Conservation (phyloP, 352 stramenopile species). For the Globisporangium cederbergense region DNA sequence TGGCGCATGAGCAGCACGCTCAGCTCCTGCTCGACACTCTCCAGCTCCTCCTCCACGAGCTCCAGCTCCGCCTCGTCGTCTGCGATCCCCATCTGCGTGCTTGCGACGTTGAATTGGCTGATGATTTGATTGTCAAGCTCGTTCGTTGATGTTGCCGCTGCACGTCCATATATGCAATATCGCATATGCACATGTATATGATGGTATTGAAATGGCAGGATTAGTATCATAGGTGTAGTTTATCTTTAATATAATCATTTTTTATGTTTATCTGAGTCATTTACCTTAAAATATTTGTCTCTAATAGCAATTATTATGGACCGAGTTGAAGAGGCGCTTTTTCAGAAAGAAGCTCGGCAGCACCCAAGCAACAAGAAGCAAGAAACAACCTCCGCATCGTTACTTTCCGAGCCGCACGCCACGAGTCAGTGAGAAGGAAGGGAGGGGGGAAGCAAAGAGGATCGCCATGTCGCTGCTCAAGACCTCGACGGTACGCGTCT, state of each 20-base stretch:
- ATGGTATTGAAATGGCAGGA: too few species aligned
- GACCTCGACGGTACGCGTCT: conserved; percentile 51
- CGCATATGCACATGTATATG: too few species aligned
- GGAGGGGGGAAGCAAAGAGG: background rate
- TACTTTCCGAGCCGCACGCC: background rate
- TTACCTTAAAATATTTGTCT: background rate
- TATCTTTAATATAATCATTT: too few species aligned
- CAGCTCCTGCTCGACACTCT: conserved; percentile 55
- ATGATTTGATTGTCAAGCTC: background rate
- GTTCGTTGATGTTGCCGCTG: background rate
- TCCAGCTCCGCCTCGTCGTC: conserved; percentile 37
- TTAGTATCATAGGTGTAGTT: too few species aligned
- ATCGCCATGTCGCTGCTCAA: conserved; percentile 76
- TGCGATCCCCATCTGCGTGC: conserved; percentile 12
- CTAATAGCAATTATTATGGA: background rate
- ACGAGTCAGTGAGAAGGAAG: background rate
- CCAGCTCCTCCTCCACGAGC: conserved; percentile 53
- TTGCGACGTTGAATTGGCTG: background rate
- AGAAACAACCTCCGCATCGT: background rate
- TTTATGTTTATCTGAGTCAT: too few species aligned
- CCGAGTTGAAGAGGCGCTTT: background rate
- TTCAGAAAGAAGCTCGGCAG: background rate
- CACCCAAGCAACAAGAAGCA: too few species aligned
- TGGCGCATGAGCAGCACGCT: conserved; percentile 41
- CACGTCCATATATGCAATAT: too few species aligned